These are phyloP conservation scores for Podaxis carcinomalis DNA, from an alignment of 768 basidiomycete species.

Conservation along the genomic window DNA sequence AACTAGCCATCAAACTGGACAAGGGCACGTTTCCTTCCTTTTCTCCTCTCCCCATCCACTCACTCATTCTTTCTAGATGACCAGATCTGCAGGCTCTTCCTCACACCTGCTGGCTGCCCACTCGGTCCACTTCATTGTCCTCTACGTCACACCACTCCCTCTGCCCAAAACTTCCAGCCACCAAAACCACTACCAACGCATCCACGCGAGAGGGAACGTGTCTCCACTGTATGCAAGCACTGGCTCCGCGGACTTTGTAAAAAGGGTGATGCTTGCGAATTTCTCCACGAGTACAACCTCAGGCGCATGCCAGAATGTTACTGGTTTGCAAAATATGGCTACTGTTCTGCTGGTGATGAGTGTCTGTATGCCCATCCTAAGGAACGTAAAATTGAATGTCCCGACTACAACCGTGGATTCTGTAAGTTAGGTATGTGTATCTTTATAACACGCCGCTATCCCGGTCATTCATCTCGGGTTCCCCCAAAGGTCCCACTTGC, in stretches of 20 bases:
- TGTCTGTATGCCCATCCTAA: constrained; percentile 96
- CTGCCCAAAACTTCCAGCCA: constrained; percentile 85
- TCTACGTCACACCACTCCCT: constrained; percentile 86
- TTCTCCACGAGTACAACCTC: constrained; percentile 97
- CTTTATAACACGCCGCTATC: not conserved
- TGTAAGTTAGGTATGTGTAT: constrained; percentile 79
- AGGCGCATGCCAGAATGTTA: constrained; percentile 98
- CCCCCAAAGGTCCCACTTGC: constrained; percentile 68
- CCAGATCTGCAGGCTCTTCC: constrained; percentile 85
- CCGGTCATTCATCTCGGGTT: constrained; percentile 12
- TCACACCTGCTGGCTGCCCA: constrained; percentile 83
- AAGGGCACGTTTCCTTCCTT: constrained; percentile 57
- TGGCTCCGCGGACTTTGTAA: constrained; percentile 98
- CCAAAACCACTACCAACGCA: constrained; percentile 79
- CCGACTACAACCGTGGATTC: constrained; percentile 94
- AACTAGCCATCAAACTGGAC: constrained; percentile 84
- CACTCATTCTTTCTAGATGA: constrained; percentile 53
- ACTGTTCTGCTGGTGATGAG: constrained; percentile 95
- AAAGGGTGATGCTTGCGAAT: constrained; percentile 97
- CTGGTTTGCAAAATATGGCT: constrained; percentile 98
- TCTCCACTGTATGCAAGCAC: constrained; percentile 96
- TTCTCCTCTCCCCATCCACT: not conserved
- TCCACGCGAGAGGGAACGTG: constrained; percentile 76
- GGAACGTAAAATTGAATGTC: constrained; percentile 88
- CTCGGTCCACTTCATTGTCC: constrained; percentile 91